Percentiles rank a stretch among this genome's conserved stretches.
phyloP scores from a whole-genome alignment of 345 rosid genomes.

The Heritiera littoralis region DNA sequence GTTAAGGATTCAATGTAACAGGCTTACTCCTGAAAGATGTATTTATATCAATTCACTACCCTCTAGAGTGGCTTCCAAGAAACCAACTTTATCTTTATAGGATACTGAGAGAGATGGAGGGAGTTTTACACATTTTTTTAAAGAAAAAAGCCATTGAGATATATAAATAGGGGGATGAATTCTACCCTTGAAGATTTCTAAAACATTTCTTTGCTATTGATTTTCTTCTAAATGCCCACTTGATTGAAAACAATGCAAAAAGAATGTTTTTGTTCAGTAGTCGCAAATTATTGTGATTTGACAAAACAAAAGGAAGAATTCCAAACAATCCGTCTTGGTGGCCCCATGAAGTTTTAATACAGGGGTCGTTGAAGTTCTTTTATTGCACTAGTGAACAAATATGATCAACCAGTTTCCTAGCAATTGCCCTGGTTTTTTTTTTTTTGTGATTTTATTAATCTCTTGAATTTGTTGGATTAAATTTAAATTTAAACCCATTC shows the following conservation, averaged over 20 bases:
- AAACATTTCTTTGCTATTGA: background rate
- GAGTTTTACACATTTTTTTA: background rate
- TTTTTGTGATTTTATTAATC: background rate
- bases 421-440: background rate
- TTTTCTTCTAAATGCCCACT: slow-evolving; percentile 1
- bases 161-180: background rate
- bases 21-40: slow-evolving; percentile 22
- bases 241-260: slow-evolving; percentile 3
- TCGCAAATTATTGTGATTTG: background rate
- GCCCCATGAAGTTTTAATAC: slow-evolving; percentile 11
- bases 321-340: background rate
- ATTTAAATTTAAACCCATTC: background rate
- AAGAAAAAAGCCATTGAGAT: background rate
- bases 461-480: background rate
- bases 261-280: slow-evolving; percentile 14
- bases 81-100: slow-evolving; percentile 42
- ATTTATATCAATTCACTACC: slow-evolving; percentile 39
- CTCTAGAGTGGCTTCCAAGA: slow-evolving; percentile 70
- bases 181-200: background rate
- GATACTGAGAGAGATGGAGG: background rate
- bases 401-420: slow-evolving; percentile 6
- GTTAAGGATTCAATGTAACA: slow-evolving; percentile 42
- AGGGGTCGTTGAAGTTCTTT: background rate
- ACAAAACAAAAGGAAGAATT: background rate
- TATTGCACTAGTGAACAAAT: background rate